phyloP scores from a whole-genome alignment of 2,329 filamentous ascomycete genomes.

The Cercospora berteroae region DNA sequence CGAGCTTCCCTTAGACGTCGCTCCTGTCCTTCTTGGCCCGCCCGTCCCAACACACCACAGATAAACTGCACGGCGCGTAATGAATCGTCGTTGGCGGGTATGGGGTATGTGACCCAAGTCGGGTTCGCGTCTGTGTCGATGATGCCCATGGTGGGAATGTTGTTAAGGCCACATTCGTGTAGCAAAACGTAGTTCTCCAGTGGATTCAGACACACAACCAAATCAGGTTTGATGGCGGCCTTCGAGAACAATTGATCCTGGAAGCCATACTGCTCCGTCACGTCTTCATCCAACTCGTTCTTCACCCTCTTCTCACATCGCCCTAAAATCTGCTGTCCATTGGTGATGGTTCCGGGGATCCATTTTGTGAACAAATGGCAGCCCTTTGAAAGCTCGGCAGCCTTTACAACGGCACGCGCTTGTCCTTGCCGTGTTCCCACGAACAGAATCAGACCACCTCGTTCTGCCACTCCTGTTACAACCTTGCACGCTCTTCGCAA shows the following conservation, averaged over 20 bases:
- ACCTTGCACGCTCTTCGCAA: conserved; percentile 91
- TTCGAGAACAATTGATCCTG: conserved; percentile 62
- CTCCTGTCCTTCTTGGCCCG: conserved; percentile 73
- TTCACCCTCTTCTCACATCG: conserved; percentile 70
- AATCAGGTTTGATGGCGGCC: conserved; percentile 73
- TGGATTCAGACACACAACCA: conserved; percentile 91
- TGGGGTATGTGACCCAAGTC: conserved; percentile 91
- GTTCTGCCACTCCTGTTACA: conserved; percentile 78
- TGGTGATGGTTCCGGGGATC: conserved; percentile 89
- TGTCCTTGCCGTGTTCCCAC: conserved; percentile 84
- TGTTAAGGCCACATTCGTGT: conserved; percentile 84
- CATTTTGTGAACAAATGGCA: conserved; percentile 92
- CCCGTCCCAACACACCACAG: conserved; percentile 78
- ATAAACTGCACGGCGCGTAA: conserved; percentile 78
- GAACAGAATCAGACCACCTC: conserved; percentile 83
- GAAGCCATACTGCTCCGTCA: conserved; percentile 54
- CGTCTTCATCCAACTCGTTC: conserved; percentile 66
- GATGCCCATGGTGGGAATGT: conserved; percentile 89
- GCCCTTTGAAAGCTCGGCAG: conserved; percentile 71
- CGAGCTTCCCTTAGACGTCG: conserved; percentile 62
- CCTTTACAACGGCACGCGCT: conserved; percentile 73
- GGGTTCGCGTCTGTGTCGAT: conserved; percentile 93
- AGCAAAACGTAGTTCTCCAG: conserved; percentile 86
- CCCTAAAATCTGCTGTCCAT: conserved; percentile 83
- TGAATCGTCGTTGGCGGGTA: conserved; percentile 96